Conservation (phyloP, 371 early-diverging fungal species). For the Mortierella sp. region DNA sequence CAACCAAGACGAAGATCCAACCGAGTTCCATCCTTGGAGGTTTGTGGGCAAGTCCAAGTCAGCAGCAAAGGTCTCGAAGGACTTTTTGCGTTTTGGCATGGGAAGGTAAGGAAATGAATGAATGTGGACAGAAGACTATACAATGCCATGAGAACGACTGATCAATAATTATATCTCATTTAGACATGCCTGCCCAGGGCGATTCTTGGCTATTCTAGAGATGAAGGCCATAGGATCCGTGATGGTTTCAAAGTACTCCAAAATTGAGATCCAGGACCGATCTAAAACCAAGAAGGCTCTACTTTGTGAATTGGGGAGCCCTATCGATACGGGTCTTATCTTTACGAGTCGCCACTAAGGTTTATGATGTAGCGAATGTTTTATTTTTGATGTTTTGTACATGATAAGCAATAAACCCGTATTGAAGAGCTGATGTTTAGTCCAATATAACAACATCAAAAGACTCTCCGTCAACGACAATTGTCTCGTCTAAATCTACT, state of each 20-base stretch:
- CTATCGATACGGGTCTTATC: constrained; percentile 22
- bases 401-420: neutral
- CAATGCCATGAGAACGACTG: no score
- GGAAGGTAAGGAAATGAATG: constrained; percentile 55
- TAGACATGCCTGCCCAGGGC: constrained; percentile 61
- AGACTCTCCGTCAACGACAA: constrained; percentile 36
- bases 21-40: constrained; percentile 61
- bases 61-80: constrained; percentile 56
- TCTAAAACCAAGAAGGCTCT: constrained; percentile 18
- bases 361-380: no score
- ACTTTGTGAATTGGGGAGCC: constrained; percentile 20
- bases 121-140: neutral
- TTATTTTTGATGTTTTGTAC: neutral
- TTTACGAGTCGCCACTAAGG: constrained; percentile 24
- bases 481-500: constrained; percentile 40
- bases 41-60: constrained; percentile 58
- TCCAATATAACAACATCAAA: constrained; percentile 43
- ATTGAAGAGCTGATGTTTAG: neutral
- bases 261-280: constrained; percentile 40
- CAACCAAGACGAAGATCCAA: constrained; percentile 33
- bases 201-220: constrained; percentile 48
- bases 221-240: constrained; percentile 33
- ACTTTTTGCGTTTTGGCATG: constrained; percentile 65
- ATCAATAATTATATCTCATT: neutral
- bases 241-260: constrained; percentile 37